phyloP scores from a whole-genome alignment of 2,329 filamentous ascomycete species.

The Cytospora paraplurivora region DNA sequence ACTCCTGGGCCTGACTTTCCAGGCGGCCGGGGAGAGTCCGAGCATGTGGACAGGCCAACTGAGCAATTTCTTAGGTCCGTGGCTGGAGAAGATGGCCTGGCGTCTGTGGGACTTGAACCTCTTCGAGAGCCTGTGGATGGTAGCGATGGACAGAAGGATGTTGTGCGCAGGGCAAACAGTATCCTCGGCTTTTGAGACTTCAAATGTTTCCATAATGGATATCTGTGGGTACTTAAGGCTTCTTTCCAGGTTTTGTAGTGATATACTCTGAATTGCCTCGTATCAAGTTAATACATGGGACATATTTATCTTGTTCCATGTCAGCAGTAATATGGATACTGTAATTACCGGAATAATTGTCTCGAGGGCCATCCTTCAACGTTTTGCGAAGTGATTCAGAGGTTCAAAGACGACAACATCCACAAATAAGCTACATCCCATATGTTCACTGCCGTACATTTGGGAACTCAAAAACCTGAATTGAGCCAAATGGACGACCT shows the following conservation, averaged over 20 bases:
- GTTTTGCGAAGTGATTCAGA: too few relatives aligned
- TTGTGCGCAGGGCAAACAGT: slow-evolving; percentile 20
- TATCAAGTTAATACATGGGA: not conserved
- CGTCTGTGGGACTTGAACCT: slow-evolving; percentile 20
- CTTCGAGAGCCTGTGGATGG: slow-evolving; percentile 8
- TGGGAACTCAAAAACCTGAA: too few relatives aligned
- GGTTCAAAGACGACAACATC: too few relatives aligned
- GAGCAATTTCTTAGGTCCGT: slow-evolving; percentile 17
- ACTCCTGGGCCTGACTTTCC: slow-evolving; percentile 72
- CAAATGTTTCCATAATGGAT: not conserved
- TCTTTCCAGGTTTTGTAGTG: not conserved
- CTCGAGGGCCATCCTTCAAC: too few relatives aligned
- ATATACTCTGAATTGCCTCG: not conserved
- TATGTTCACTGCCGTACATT: too few relatives aligned
- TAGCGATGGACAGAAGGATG: slow-evolving; percentile 20
- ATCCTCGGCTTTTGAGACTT: slow-evolving; percentile 15
- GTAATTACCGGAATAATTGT: too few relatives aligned
- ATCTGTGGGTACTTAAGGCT: not conserved
- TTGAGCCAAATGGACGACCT: too few relatives aligned
- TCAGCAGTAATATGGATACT: too few relatives aligned
- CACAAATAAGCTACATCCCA: too few relatives aligned
- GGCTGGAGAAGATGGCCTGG: slow-evolving; percentile 15
- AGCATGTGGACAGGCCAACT: slow-evolving; percentile 50
- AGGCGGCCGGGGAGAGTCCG: slow-evolving; percentile 67
- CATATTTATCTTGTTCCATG: too few relatives aligned